These are phyloP conservation scores for Chenopodium quinoa DNA, from an alignment of 148 eudicot species.

Conservation along the genomic window DNA sequence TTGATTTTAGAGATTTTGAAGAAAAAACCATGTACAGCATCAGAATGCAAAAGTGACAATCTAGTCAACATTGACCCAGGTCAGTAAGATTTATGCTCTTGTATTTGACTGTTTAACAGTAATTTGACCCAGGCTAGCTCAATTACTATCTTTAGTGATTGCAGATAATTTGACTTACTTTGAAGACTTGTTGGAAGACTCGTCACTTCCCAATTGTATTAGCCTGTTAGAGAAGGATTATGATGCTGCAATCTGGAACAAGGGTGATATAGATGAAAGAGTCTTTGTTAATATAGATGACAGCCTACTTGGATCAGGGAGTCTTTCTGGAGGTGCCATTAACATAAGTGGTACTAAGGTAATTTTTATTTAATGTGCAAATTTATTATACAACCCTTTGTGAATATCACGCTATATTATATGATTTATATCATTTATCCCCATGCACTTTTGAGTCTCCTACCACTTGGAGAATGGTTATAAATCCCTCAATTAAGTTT, in stretches of 20 bases:
- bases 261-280: constrained; percentile 86
- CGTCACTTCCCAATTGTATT: constrained; percentile 57
- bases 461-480: too few species aligned
- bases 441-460: neutral
- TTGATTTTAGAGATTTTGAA: constrained; percentile 61
- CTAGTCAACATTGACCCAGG: constrained; percentile 68
- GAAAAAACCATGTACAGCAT: constrained; percentile 56
- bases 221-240: constrained; percentile 70
- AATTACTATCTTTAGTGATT: neutral
- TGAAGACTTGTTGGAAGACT: constrained; percentile 63
- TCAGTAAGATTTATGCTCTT: constrained; percentile 19
- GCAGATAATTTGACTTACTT: constrained; percentile 81
- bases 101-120: neutral
- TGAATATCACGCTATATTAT: neutral
- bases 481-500: too few species aligned
- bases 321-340: constrained; percentile 81
- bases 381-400: neutral
- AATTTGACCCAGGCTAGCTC: too few species aligned
- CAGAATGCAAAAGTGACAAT: constrained; percentile 52
- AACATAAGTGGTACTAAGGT: constrained; percentile 72
- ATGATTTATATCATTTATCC: neutral
- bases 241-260: constrained; percentile 58
- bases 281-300: constrained; percentile 76
- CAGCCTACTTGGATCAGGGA: constrained; percentile 82
- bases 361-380: constrained; percentile 1